These are phyloP conservation scores for Cucurbita pepo DNA, from an alignment of 306 rosid genomes.

Conservation along the genomic window DNA sequence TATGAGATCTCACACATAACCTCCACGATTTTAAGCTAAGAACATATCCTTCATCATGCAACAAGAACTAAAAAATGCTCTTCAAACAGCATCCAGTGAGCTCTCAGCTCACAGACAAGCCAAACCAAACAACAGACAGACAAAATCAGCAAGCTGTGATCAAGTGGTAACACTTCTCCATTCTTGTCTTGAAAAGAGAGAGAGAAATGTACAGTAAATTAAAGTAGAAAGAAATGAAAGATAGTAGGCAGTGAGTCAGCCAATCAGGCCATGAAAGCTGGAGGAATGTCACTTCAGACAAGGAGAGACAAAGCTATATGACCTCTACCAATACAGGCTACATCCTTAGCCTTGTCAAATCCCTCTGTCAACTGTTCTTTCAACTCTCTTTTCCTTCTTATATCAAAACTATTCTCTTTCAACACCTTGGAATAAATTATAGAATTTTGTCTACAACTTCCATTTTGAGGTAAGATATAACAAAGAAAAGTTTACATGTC, in stretches of 20 bases:
- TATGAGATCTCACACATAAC: neutral
- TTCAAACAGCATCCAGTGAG: neutral
- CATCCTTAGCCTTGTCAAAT: constrained; percentile 10
- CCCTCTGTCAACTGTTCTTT: constrained; percentile 3
- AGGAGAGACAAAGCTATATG: constrained; percentile 2
- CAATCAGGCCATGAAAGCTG: constrained; percentile 5
- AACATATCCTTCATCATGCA: neutral
- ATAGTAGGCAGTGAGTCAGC: constrained; percentile 1
- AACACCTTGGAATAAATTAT: neutral
- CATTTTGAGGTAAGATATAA: neutral
- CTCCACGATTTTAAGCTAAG: neutral
- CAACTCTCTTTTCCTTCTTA: neutral
- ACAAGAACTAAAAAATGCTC: neutral
- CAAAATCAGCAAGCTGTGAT: neutral
- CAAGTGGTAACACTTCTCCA: neutral
- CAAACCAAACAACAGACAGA: neutral
- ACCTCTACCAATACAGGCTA: constrained; percentile 7
- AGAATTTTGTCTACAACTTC: neutral
- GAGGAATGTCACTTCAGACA: constrained; percentile 7
- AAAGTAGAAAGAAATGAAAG: constrained; percentile 3
- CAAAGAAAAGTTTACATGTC: neutral
- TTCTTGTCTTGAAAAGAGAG: neutral
- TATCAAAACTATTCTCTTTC: neutral
- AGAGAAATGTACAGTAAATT: neutral
- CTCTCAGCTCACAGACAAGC: neutral